A percentile compares a stretch with the other conserved stretches of the same genome.
Evolutionary conservation across 2,329 filamentous ascomycete species (phyloP).

Genomic region (Ophiostoma quercus): DNA sequence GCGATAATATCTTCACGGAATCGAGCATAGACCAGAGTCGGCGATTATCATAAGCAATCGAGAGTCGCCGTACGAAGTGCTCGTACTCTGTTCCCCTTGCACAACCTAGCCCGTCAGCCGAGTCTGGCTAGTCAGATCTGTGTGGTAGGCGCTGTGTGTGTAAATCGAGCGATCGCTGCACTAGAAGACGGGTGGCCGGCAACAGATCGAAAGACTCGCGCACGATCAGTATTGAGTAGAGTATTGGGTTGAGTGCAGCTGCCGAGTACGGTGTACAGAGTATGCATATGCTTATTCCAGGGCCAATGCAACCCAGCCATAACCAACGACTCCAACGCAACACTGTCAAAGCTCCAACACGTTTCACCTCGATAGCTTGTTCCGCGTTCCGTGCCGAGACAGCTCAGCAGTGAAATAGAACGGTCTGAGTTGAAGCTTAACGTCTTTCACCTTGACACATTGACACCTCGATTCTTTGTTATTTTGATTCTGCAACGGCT

Average conservation of each 20-base stretch:
- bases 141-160: background rate
- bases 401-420: background rate
- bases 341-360: constrained; percentile 5
- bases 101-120: background rate
- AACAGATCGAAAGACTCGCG: background rate
- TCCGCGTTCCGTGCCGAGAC: constrained; percentile 5
- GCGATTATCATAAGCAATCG: constrained; percentile 29
- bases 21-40: background rate
- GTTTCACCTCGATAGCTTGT: constrained; percentile 1
- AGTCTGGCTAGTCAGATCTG: background rate
- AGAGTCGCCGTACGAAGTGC: too few relatives aligned
- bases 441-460: background rate
- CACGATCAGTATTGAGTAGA: background rate
- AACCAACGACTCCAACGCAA: background rate
- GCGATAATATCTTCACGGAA: background rate
- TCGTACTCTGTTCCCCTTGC: background rate
- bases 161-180: background rate
- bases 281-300: background rate
- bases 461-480: background rate
- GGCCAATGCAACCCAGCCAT: background rate
- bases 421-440: background rate
- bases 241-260: background rate
- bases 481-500: background rate
- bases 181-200: background rate
- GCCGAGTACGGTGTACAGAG: background rate